Evolutionary conservation across 164 flowering plant genomes (phyloP).

Genomic region (Piper betle): DNA sequence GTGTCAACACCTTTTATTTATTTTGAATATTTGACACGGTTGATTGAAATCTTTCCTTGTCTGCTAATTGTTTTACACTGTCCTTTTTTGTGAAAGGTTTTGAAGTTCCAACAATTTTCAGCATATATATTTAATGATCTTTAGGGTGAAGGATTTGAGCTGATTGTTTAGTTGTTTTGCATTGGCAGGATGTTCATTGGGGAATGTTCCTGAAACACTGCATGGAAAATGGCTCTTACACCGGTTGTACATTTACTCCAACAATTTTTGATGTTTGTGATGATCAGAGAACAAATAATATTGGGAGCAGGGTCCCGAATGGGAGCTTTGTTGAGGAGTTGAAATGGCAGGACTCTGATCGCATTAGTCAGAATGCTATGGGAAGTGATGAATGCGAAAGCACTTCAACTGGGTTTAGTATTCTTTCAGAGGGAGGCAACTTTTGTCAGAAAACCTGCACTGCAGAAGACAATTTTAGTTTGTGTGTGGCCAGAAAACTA

Average conservation of each 20-base stretch:
- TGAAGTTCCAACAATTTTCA: no score
- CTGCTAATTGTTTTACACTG: neutral
- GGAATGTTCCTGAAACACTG: conserved; percentile 59
- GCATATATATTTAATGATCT: neutral
- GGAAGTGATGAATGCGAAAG: neutral
- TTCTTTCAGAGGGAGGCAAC: neutral
- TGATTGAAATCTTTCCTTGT: neutral
- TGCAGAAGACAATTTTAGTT: neutral
- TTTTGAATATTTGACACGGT: neutral
- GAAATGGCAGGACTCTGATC: neutral
- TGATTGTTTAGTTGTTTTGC: neutral
- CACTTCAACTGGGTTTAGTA: neutral
- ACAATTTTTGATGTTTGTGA: neutral
- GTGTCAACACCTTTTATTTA: neutral
- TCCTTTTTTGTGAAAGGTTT: no score
- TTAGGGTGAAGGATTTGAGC: neutral
- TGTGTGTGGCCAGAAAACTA: neutral
- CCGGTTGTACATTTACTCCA: conserved; percentile 58
- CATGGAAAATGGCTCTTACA: conserved; percentile 54
- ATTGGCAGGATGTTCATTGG: conserved; percentile 68
- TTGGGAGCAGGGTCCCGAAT: neutral
- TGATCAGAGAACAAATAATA: neutral
- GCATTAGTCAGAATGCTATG: no score
- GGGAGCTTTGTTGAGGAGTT: neutral
- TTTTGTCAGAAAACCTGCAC: neutral